phyloP scores from a whole-genome alignment of 1,284 basidiomycete genomes.

The Cutaneotrichosporon spelunceum region DNA sequence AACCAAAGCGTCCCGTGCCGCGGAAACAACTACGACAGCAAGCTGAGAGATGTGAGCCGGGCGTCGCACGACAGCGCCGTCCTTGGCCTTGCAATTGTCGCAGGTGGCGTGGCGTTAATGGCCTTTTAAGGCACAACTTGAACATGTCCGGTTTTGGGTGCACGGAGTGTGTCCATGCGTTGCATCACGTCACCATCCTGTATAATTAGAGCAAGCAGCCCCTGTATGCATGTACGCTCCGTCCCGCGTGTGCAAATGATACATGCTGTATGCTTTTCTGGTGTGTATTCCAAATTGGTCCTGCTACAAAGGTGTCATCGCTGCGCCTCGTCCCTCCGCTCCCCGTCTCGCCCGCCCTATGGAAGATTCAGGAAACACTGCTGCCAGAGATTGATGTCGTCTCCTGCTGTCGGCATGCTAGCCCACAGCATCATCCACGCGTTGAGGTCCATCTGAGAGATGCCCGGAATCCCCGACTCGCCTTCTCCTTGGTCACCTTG shows the following conservation, averaged over 20 bases:
- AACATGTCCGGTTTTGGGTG: background rate
- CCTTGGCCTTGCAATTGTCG: background rate
- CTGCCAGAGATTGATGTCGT: slow-evolving; percentile 24
- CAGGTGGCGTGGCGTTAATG: background rate
- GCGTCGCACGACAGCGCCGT: background rate
- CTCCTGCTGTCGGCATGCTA: slow-evolving; percentile 23
- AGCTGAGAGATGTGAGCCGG: background rate
- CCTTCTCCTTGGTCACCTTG: too few relatives aligned
- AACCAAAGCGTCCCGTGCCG: background rate
- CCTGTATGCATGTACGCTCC: background rate
- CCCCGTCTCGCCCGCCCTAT: background rate
- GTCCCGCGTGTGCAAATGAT: background rate
- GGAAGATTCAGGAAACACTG: slow-evolving; percentile 21
- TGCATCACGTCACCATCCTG: background rate
- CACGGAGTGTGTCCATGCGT: background rate
- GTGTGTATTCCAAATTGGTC: background rate
- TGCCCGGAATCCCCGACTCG: slow-evolving; percentile 1
- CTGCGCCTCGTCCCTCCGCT: too few relatives aligned
- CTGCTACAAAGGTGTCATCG: background rate
- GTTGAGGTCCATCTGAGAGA: slow-evolving; percentile 16
- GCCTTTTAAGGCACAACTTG: background rate
- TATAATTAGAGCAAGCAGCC: slow-evolving; percentile 1
- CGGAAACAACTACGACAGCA: background rate
- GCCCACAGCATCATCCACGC: slow-evolving; percentile 27
- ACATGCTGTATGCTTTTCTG: background rate